Evolutionary conservation across 495 filamentous ascomycete genomes (phyloP).

Genomic region (Daldinia decipiens): DNA sequence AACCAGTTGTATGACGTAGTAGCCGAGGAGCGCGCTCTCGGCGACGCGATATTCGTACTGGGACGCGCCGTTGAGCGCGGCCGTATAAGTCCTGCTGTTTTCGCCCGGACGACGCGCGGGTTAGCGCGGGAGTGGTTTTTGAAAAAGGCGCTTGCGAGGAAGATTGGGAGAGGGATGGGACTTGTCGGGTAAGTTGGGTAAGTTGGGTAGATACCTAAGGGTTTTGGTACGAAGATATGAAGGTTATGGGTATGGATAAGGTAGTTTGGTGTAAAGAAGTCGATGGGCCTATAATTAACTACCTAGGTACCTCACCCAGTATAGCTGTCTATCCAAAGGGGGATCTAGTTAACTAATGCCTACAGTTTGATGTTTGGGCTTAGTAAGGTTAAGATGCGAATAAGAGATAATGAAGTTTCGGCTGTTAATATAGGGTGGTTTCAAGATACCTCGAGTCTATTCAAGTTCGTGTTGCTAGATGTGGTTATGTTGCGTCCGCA

Average conservation of each 20-base stretch:
- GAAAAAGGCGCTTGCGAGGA: conserved; percentile 87
- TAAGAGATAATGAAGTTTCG: not conserved
- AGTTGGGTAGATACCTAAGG: too few relatives aligned
- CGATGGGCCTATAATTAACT: too few relatives aligned
- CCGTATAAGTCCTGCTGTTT: conserved; percentile 79
- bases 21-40: conserved; percentile 84
- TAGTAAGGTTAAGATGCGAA: not conserved
- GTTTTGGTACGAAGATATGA: not conserved
- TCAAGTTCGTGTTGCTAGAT: too few relatives aligned
- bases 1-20: conserved; percentile 90
- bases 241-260: not conserved
- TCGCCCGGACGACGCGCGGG: conserved; percentile 83
- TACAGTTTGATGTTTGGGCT: conserved; percentile 4
- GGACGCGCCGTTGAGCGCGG: conserved; percentile 84
- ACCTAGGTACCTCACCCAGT: too few relatives aligned
- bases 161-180: conserved; percentile 89
- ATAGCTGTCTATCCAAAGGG: too few relatives aligned
- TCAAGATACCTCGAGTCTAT: too few relatives aligned
- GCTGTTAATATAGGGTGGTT: not conserved
- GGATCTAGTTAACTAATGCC: too few relatives aligned
- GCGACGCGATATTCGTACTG: conserved; percentile 86
- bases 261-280: too few relatives aligned
- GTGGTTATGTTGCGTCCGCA: too few relatives aligned
- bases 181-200: conserved; percentile 38
- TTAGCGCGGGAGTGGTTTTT: conserved; percentile 89